Conservation (phyloP, 1,284 basidiomycete genomes). For the Ustilago bromivora region DNA sequence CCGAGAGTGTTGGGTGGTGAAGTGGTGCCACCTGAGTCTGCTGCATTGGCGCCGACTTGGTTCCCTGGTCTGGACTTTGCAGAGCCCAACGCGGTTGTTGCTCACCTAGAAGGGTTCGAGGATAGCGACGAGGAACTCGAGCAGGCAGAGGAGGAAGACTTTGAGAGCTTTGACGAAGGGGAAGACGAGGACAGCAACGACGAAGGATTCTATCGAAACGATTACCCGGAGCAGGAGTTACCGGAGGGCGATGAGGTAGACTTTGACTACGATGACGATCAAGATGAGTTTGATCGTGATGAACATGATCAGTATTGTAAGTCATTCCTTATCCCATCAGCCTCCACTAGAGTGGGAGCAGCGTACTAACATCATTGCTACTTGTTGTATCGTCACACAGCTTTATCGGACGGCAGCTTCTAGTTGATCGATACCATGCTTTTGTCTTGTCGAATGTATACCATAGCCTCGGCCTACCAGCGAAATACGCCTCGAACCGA, state of each 20-base stretch:
- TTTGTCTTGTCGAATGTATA: not conserved
- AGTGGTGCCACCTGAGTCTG: constrained; percentile 31
- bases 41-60: constrained; percentile 21
- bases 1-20: constrained; percentile 46
- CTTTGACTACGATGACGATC: constrained; percentile 46
- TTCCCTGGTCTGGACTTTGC: constrained; percentile 41
- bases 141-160: constrained; percentile 38
- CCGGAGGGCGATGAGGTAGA: constrained; percentile 57
- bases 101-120: constrained; percentile 36
- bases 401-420: constrained; percentile 46
- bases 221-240: constrained; percentile 64
- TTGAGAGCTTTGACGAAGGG: constrained; percentile 59
- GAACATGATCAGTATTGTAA: constrained; percentile 51
- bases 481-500: not conserved
- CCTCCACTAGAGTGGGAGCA: too few relatives aligned
- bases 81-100: constrained; percentile 35
- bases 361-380: not conserved
- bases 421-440: constrained; percentile 4
- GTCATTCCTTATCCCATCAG: constrained; percentile 4
- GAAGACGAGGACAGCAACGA: constrained; percentile 68
- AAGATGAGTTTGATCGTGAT: constrained; percentile 38
- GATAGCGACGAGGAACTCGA: constrained; percentile 49
- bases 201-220: constrained; percentile 67
- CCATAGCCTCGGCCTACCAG: not conserved
- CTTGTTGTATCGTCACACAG: constrained; percentile 4